Base-by-base conservation (phyloP, 805 yeast genomes). In the Torulaspora gathmanii region DNA sequence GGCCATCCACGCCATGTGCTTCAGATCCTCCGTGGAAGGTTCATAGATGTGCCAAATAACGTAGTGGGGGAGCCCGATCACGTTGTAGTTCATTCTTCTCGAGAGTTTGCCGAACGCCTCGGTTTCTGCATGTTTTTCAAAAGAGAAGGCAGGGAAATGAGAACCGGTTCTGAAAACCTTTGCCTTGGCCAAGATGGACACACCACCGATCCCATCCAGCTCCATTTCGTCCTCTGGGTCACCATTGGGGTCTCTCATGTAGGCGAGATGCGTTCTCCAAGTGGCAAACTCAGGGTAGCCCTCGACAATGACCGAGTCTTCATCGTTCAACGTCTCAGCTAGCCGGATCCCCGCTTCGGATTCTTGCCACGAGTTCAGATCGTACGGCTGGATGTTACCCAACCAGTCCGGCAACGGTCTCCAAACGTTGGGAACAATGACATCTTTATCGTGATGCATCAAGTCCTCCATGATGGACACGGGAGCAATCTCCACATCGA, bases 211-310 rank as follows among this genome's bases (percentile, higher is more conserved):
- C 42, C 99, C 99, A 66, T 91, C 98, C 51, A 91, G 72, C 46
- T 83, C 90, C 84, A 91, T 83, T 61, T 88, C 95, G 35, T 83
- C 91, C 61, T 86, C 91, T 5, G 95, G 91, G 66, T 89, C 95
- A 19, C 98, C 99, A 58, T 86, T 82, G 2, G 96, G 96, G 59
- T 90, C 97, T 55, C 98, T 75, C 63, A 91, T 74, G 61, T 93
- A 91, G 0, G 98, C 98, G 54, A 91, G 73, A 68, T 91, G 98
- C 1, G 96, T 95, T 67, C 99, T 77, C 97, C 98, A 91, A 1
- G 99, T 91, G 34, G 95, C 95, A 65, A 88, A 93, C 69, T 91
- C 99, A 19, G 88, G 95, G 64, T 89, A 89, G 12, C 99, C 99
- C 69, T 91, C 99, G 11, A 91, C 99, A 47, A 91, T 90, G 44